Base-by-base conservation (phyloP, 352 stramenopile genomes). In the Phytopythium ostracodes region DNA sequence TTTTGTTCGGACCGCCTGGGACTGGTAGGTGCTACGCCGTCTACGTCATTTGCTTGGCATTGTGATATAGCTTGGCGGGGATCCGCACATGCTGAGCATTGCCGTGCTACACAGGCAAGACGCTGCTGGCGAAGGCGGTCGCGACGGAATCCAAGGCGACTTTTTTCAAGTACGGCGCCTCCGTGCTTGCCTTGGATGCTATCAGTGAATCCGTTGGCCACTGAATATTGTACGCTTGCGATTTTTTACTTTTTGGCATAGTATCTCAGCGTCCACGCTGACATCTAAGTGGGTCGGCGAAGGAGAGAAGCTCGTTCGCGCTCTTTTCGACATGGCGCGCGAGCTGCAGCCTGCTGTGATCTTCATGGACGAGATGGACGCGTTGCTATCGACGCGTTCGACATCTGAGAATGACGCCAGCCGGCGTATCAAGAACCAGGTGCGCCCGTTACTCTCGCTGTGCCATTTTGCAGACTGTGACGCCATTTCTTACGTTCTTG, bases 291-390 rank as follows among this genome's bases (percentile, higher is more conserved):
- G 88, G 88, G 86, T 96, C 20, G 89, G 89, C 6, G 85, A 97
- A 70, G 85, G 88, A 27, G 97, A 99, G 73, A 99, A 99, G 66
- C 73, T 99, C 29, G 85, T 99, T 33, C 71, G 91, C 25, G 89
- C 89, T 17, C 79, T 99, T 1, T 99, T 99, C 61, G 68, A 84
- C 29, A 91, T 97, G 68, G 96, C 95, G 5, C 74, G 83, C 9
- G 87, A 96, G 55, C 68, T 92, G 2, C 82, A 92, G 52, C 88
- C 89, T 1, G 77, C 84, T 5, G 88, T 97, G 29, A 87, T 97
- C 24, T 97, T 97, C 49, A 83, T 97, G 56, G 89, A 97, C 51
- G 89, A 97, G 55, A 95, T 96, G 57, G 89, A 97, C 46, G 83
- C 87, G 43, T 60, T 97, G 52, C 60, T 97, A 14, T 89, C 85